Conservation (phyloP, 345 rosid species). For the Pugionium cornutum region DNA sequence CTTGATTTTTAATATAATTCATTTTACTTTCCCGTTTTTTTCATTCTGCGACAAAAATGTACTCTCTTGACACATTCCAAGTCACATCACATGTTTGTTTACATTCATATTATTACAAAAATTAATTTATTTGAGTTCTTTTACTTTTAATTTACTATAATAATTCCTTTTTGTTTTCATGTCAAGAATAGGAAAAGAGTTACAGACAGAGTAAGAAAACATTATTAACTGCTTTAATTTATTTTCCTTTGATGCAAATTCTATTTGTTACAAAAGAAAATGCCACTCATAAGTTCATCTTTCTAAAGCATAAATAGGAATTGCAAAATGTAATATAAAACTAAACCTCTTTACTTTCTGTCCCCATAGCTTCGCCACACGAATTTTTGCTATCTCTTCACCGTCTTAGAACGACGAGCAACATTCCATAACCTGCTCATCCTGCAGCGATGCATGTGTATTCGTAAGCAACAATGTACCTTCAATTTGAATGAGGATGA, state of each 20-base stretch:
- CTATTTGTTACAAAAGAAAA: constrained; percentile 25
- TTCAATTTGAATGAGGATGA: background rate
- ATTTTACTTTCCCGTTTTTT: background rate
- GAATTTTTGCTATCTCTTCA: constrained; percentile 14
- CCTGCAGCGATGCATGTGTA: background rate
- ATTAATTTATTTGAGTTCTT: background rate
- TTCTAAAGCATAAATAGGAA: constrained; percentile 32
- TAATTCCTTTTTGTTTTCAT: background rate
- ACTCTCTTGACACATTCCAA: constrained; percentile 7
- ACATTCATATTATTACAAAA: constrained; percentile 21
- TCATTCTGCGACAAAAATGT: constrained; percentile 20
- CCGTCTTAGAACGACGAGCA: constrained; percentile 18
- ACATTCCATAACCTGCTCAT: constrained; percentile 21
- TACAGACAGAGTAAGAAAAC: background rate
- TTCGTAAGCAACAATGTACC: constrained; percentile 6
- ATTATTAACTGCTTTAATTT: constrained; percentile 11
- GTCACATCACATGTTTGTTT: constrained; percentile 25
- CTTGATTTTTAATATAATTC: constrained; percentile 25
- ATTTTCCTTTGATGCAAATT: constrained; percentile 27
- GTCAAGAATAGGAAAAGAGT: constrained; percentile 2
- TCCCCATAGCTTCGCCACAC: constrained; percentile 14
- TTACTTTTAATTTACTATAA: background rate
- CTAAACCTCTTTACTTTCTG: constrained; percentile 26
- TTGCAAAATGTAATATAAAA: constrained; percentile 9
- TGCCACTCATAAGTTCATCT: constrained; percentile 7